phyloP scores from a whole-genome alignment of 495 filamentous ascomycete species.

The Xylaria bambusicola region DNA sequence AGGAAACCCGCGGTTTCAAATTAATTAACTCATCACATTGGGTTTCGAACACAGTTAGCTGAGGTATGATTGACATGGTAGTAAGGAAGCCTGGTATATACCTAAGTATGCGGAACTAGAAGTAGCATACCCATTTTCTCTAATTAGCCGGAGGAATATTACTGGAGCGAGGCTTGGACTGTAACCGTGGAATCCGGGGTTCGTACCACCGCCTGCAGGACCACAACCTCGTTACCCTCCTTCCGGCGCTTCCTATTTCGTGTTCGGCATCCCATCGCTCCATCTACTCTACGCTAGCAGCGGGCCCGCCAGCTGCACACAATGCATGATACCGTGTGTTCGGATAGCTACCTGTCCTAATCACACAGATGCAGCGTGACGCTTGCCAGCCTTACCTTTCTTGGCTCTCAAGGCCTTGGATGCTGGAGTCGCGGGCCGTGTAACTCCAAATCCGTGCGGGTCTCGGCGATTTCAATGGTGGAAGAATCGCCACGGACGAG shows the following conservation, averaged over 20 bases:
- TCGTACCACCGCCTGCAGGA: conserved; percentile 5
- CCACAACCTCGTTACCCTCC: conserved; percentile 9
- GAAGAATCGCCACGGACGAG: conserved; percentile 12
- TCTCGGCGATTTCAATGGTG: conserved; percentile 16
- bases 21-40: too few species aligned
- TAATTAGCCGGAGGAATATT: conserved; percentile 9
- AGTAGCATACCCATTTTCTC: background rate
- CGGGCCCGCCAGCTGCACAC: background rate
- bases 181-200: conserved; percentile 6
- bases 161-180: conserved; percentile 6
- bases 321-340: background rate
- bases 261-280: conserved; percentile 16
- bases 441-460: conserved; percentile 7
- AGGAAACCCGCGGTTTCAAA: background rate
- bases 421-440: conserved; percentile 33
- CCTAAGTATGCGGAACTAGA: too few species aligned
- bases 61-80: too few species aligned
- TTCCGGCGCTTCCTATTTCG: conserved; percentile 34
- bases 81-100: too few species aligned
- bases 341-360: background rate
- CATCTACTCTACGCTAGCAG: conserved; percentile 2
- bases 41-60: too few species aligned
- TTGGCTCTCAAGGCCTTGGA: conserved; percentile 17
- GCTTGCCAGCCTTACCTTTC: conserved; percentile 12
- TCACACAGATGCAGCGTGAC: conserved; percentile 2